Conservation (phyloP, 352 stramenopile species). For the Globisporangium cylindrosporum region DNA sequence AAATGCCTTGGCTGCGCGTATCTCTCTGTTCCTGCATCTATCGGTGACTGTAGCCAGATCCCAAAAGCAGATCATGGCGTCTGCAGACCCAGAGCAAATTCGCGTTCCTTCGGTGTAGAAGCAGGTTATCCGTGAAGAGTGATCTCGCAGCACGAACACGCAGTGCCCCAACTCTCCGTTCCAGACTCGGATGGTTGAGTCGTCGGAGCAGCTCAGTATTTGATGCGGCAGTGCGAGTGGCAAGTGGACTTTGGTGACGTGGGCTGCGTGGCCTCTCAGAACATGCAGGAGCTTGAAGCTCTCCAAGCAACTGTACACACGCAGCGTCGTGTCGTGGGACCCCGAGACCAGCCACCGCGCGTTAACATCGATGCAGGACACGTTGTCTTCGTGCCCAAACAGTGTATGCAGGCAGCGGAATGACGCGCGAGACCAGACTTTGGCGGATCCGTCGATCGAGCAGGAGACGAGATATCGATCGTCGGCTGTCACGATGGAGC, state of each 20-base stretch:
- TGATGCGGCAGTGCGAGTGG: constrained; percentile 18
- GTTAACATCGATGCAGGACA: constrained; percentile 52
- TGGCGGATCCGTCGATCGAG: constrained; percentile 66
- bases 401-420: constrained; percentile 61
- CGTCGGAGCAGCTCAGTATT: constrained; percentile 61
- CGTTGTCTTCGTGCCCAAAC: constrained; percentile 60
- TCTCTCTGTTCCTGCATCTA: constrained; percentile 8
- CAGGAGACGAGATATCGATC: constrained; percentile 62
- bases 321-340: constrained; percentile 60
- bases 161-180: constrained; percentile 39
- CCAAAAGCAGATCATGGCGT: constrained; percentile 64
- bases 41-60: constrained; percentile 16
- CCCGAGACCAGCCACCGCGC: constrained; percentile 62
- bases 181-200: constrained; percentile 61
- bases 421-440: constrained; percentile 60
- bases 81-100: constrained; percentile 61
- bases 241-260: constrained; percentile 57
- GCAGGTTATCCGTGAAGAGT: constrained; percentile 56
- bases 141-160: constrained; percentile 34
- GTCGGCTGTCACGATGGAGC: constrained; percentile 43
- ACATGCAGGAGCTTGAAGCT: constrained; percentile 41
- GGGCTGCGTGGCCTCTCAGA: constrained; percentile 45
- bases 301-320: constrained; percentile 41
- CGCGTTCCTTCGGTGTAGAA: constrained; percentile 20
- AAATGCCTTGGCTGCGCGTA: constrained; percentile 28